phyloP scores from a whole-genome alignment of 306 rosid species.

The Sechiopsis laciniata region DNA sequence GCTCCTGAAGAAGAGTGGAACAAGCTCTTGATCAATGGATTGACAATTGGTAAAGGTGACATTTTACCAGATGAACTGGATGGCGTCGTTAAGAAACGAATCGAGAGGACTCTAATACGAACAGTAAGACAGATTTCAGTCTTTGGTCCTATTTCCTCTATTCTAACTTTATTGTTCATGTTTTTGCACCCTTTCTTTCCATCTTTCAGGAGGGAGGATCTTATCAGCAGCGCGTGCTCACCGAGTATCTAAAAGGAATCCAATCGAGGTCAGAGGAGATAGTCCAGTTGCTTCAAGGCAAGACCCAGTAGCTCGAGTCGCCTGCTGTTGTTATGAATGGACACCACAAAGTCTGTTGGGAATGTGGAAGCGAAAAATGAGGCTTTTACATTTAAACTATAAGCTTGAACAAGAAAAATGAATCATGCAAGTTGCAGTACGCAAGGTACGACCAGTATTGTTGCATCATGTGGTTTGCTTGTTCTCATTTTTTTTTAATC shows the following conservation, averaged over 20 bases:
- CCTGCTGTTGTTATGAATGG: background rate
- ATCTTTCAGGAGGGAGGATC: slow-evolving; percentile 76
- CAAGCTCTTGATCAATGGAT: slow-evolving; percentile 60
- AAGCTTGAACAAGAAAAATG: background rate
- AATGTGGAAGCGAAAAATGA: background rate
- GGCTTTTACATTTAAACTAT: background rate
- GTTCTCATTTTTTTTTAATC: background rate
- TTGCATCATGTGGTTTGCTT: background rate
- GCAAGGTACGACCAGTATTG: background rate
- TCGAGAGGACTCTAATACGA: slow-evolving; percentile 79
- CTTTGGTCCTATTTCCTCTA: slow-evolving; percentile 13
- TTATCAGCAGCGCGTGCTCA: slow-evolving; percentile 73
- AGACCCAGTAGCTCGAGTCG: slow-evolving; percentile 25
- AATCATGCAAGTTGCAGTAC: background rate
- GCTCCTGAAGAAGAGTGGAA: slow-evolving; percentile 91
- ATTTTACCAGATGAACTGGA: slow-evolving; percentile 57
- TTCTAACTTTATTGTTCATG: slow-evolving; percentile 12
- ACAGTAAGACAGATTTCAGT: slow-evolving; percentile 49
- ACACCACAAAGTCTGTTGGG: background rate
- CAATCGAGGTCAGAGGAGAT: slow-evolving; percentile 65
- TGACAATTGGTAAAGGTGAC: slow-evolving; percentile 66
- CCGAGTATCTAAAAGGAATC: slow-evolving; percentile 76
- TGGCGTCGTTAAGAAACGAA: slow-evolving; percentile 70
- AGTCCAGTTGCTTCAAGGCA: slow-evolving; percentile 59
- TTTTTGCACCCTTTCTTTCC: slow-evolving; percentile 1